Evolutionary conservation across 2,329 filamentous ascomycete genomes (phyloP), one percentile per base, ranked within the genome.

Genomic region (Blumeriella jaapii): DNA sequence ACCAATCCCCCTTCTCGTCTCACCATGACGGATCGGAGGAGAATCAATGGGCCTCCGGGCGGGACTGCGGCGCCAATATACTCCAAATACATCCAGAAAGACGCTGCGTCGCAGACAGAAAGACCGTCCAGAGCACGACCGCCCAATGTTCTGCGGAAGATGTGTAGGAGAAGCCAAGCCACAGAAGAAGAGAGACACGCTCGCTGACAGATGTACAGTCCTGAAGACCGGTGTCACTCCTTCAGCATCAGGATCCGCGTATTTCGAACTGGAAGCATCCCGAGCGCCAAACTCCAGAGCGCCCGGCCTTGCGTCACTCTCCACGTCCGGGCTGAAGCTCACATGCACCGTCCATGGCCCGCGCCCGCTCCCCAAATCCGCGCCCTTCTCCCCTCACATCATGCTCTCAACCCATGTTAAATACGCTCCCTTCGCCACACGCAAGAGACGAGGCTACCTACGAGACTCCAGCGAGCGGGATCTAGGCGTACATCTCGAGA

Each of bases 341-440:
- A 82, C 80, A 44, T 94, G 87, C 58, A 87, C 85, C 8, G 84
- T 96, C 36, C 89, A 96, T 61, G 91, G 91, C 1, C 91, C 91
- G 3, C 78, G 87, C 48, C 86, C 91, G 15, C 70, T 98, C 26
- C 87, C 89, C 19, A 77, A 86, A 55, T 93, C 83, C 37, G 84
- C 85, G 17, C 80, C 85, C 1, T 98, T 95, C 62, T 91, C 84
- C 34, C 85, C 91, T 7, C 87, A 94, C 51, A 75, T 96, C 45
- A 79, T 95, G 28, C 71, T 98, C 33, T 85, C 82, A 10, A 93
- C 89, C 2, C 85, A 94, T 49, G 81, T 98, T 55, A 98, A 96
- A 62, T 96, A 93, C 56, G 87, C 91, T 1, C 87, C 91, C 0
- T 98, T 98, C 55, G 89, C 91, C 2, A 85, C 84, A 5, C 72